phyloP scores from a whole-genome alignment of 768 basidiomycete species.

The Boletus pseudopeckii region DNA sequence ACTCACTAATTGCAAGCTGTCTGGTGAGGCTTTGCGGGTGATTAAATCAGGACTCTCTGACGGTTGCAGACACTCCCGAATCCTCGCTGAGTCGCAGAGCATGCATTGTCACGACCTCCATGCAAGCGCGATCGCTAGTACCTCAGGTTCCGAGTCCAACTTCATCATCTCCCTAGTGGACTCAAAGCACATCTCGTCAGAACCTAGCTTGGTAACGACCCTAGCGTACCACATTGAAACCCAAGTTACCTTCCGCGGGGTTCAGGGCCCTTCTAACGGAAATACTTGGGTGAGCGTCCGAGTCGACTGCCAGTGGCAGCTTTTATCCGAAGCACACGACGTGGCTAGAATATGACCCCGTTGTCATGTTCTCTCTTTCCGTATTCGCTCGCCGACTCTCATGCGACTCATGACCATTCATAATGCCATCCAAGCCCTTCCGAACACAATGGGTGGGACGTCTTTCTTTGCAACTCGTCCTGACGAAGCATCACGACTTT shows the following conservation, averaged over 20 bases:
- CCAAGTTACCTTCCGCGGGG: not conserved
- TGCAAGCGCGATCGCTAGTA: too few species aligned
- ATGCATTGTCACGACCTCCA: not conserved
- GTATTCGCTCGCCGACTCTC: slow-evolving; percentile 11
- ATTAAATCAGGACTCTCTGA: not conserved
- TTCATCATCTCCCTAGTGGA: not conserved
- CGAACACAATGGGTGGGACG: not conserved
- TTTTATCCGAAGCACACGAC: not conserved
- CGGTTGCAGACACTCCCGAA: not conserved
- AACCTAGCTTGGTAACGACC: not conserved
- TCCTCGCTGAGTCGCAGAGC: not conserved
- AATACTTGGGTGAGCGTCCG: not conserved
- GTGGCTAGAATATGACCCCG: slow-evolving; percentile 13
- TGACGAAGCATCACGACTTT: not conserved
- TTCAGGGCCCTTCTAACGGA: slow-evolving; percentile 1
- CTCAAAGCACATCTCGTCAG: not conserved
- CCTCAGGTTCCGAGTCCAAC: not conserved
- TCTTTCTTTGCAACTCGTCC: not conserved
- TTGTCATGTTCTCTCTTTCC: slow-evolving; percentile 6
- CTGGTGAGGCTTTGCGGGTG: too few species aligned
- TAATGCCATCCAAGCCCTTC: not conserved
- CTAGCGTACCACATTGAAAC: not conserved
- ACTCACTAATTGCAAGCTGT: too few species aligned
- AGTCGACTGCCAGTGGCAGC: not conserved
- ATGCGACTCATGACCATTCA: not conserved